Evolutionary conservation across 2,329 filamentous ascomycete species (phyloP), one percentile per base, ranked within the genome.

Genomic region (Diaporthe sp.): DNA sequence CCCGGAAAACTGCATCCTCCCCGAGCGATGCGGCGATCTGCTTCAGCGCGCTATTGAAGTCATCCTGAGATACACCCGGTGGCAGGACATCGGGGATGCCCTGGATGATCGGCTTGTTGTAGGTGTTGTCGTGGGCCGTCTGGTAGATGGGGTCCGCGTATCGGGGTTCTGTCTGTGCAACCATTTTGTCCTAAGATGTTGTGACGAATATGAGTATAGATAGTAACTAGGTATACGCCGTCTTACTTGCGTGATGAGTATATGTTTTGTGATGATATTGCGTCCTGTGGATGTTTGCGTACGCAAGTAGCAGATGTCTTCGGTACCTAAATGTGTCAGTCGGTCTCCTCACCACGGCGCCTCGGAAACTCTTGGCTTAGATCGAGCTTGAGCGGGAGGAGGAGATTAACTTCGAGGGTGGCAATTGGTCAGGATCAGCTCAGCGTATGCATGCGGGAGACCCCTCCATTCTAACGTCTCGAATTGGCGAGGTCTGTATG

Each of bases 91-190:
- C 68, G 44, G 83, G 80, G 20, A 87, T 80, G 0, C 82, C 82
- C 9, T 79, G 78, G 0, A 82, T 84, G 10, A 87, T 81, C 7
- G 83, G 84, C 39, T 84, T 82, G 37, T 84, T 83, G 79, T 86
- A 87, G 20, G 85, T 83, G 8, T 80, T 82, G 61, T 82, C 81
- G 77, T 87, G 86, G 1, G 84, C 85, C 3, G 80, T 79, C 78
- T 87, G 85, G 76, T 87, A 87, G 60, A 85, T 80, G 10, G 82
- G 78, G 73, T 87, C 82, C 34, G 79, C 78, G 76, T 87, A 88
- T 67, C 75, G 68, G 0, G 75, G 49, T 9, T 34, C 65, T 47
- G 67, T 58, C 28, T 65, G 58, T 47, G 65, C 53, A 44, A 47
- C 53, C 75, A 76, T 76, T 25, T 13, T 76, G 51, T 31, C 9